Evolutionary conservation across 306 rosid species (phyloP).

Genomic region (Prunus kanzakura): DNA sequence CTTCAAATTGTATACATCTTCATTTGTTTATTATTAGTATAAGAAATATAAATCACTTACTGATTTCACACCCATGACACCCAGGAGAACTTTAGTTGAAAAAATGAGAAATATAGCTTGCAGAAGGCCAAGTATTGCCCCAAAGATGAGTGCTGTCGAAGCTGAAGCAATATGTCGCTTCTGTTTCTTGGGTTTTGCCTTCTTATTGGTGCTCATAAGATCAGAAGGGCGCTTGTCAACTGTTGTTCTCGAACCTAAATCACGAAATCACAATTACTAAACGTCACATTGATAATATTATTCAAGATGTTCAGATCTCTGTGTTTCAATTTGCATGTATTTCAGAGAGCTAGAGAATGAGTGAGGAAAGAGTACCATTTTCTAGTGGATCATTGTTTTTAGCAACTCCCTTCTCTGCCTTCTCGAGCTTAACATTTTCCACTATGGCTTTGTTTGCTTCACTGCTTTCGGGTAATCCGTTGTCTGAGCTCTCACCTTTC

Average conservation of each 20-base stretch:
- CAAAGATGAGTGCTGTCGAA: conserved; percentile 88
- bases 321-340: not conserved
- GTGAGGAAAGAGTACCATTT: conserved; percentile 28
- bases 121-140: conserved; percentile 66
- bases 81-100: conserved; percentile 66
- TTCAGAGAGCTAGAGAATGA: not conserved
- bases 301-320: not conserved
- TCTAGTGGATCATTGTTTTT: conserved; percentile 7
- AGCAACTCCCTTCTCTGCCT: not conserved
- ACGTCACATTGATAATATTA: not conserved
- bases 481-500: conserved; percentile 2
- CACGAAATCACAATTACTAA: not conserved
- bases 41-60: conserved; percentile 40
- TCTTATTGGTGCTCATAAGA: conserved; percentile 17
- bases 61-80: conserved; percentile 80
- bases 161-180: conserved; percentile 77
- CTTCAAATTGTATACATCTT: too few relatives aligned
- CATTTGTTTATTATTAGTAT: too few relatives aligned
- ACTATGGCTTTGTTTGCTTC: not conserved
- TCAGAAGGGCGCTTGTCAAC: conserved; percentile 22
- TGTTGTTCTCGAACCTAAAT: conserved; percentile 32
- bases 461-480: not conserved
- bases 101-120: conserved; percentile 72
- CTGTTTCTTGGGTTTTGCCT: conserved; percentile 35
- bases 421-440: not conserved